Conservation (phyloP, 2,329 filamentous ascomycete species). For the Teratosphaeria pseudoeucalypti region DNA sequence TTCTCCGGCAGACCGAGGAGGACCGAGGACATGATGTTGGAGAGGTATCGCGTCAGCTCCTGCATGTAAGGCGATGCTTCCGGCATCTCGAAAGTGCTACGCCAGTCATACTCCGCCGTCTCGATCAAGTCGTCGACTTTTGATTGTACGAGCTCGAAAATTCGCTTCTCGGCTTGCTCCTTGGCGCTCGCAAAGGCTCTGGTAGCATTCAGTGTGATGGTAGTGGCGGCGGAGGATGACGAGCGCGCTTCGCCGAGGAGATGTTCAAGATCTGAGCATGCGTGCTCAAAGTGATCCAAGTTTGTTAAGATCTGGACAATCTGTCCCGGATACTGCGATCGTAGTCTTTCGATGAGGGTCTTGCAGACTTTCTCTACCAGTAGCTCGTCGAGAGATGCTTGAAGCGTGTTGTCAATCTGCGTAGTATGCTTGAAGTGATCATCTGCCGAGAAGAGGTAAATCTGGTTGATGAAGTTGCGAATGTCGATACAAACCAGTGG, state of each 20-base stretch:
- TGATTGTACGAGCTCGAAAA: slow-evolving; percentile 95
- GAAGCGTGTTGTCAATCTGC: slow-evolving; percentile 83
- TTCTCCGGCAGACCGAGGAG: slow-evolving; percentile 85
- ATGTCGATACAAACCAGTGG: slow-evolving; percentile 93
- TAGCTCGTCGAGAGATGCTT: slow-evolving; percentile 85
- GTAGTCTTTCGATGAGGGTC: slow-evolving; percentile 75
- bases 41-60: slow-evolving; percentile 82
- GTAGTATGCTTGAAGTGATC: slow-evolving; percentile 88
- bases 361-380: slow-evolving; percentile 86
- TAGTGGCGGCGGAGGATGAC: slow-evolving; percentile 71
- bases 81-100: slow-evolving; percentile 48
- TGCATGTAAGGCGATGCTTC: slow-evolving; percentile 92
- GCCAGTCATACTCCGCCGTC: slow-evolving; percentile 95
- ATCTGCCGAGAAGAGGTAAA: slow-evolving; percentile 84
- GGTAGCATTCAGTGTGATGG: slow-evolving; percentile 70
- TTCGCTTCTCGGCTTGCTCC: slow-evolving; percentile 92
- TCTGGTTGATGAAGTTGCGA: slow-evolving; percentile 92
- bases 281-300: slow-evolving; percentile 89
- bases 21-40: slow-evolving; percentile 93
- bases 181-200: slow-evolving; percentile 81
- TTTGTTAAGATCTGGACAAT: slow-evolving; percentile 99
- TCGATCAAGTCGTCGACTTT: slow-evolving; percentile 98
- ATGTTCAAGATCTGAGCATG: slow-evolving; percentile 79
- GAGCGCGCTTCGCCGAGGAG: slow-evolving; percentile 77
- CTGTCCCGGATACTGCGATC: slow-evolving; percentile 88